phyloP scores from a whole-genome alignment of 306 rosid species.

The Dalbergia cochinchinensis region DNA sequence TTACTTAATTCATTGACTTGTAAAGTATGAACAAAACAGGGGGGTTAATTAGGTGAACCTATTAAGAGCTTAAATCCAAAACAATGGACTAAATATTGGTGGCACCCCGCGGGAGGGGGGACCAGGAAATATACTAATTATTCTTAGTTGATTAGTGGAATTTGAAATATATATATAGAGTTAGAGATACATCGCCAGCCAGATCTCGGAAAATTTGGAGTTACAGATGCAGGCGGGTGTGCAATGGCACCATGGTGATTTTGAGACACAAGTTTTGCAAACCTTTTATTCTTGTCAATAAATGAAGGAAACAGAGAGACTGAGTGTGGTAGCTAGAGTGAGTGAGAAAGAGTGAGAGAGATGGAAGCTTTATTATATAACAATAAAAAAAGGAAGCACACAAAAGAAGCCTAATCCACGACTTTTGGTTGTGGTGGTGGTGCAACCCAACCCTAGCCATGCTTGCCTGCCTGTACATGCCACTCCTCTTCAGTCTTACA shows the following conservation, averaged over 20 bases:
- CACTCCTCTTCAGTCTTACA: constrained; percentile 38
- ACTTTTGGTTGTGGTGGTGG: constrained; percentile 71
- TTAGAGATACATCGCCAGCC: constrained; percentile 16
- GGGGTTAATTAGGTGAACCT: constrained; percentile 61
- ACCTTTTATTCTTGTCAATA: constrained; percentile 46
- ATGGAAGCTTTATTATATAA: constrained; percentile 33
- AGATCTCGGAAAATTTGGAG: background rate
- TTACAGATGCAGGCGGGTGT: constrained; percentile 7
- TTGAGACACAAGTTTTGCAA: constrained; percentile 46
- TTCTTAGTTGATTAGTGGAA: background rate
- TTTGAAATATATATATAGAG: background rate
- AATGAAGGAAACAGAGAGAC: constrained; percentile 18
- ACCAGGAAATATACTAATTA: background rate
- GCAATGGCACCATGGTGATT: constrained; percentile 44
- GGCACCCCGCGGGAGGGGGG: background rate
- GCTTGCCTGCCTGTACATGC: constrained; percentile 44
- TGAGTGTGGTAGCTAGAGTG: constrained; percentile 47
- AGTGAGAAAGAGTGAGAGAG: constrained; percentile 34
- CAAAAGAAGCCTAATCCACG: constrained; percentile 57
- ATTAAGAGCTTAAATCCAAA: constrained; percentile 37
- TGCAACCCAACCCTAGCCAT: constrained; percentile 70
- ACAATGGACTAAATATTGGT: background rate
- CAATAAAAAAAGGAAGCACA: constrained; percentile 23
- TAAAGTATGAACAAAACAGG: constrained; percentile 38
- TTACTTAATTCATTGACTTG: constrained; percentile 26